A percentile compares a stretch with the other conserved stretches of the same genome.
Conservation (phyloP, 768 basidiomycete species). For the Pleurotus citrinopileatus region DNA sequence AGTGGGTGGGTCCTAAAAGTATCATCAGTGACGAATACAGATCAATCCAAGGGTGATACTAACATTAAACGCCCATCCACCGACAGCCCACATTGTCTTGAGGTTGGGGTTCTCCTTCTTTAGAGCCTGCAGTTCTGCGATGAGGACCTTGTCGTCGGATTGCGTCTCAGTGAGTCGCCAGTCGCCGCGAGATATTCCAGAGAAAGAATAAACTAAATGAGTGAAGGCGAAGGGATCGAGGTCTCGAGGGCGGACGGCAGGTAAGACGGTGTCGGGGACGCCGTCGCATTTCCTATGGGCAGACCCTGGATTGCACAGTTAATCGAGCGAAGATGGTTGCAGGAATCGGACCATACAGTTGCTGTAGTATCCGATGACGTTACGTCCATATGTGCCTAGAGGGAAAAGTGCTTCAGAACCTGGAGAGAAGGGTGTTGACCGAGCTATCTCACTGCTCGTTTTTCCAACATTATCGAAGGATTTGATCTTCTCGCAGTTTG, state of each 20-base stretch:
- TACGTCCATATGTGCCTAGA: not conserved
- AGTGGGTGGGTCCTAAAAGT: not conserved
- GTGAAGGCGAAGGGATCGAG: constrained; percentile 8
- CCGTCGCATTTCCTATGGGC: constrained; percentile 7
- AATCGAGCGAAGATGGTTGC: not conserved
- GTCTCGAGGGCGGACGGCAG: constrained; percentile 8
- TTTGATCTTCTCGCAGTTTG: not conserved
- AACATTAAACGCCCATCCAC: constrained; percentile 11
- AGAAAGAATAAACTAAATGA: constrained; percentile 9
- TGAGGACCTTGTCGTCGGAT: constrained; percentile 10
- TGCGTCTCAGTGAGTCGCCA: constrained; percentile 9
- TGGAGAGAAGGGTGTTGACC: not conserved
- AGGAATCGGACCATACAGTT: constrained; percentile 5
- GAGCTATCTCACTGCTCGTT: not conserved
- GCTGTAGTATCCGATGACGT: constrained; percentile 9
- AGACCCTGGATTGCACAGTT: not conserved
- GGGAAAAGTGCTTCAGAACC: not conserved
- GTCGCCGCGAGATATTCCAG: constrained; percentile 3
- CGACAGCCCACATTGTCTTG: not conserved
- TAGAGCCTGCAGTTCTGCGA: constrained; percentile 10
- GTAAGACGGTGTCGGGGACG: constrained; percentile 5
- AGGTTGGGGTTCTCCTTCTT: constrained; percentile 9
- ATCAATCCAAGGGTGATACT: not conserved
- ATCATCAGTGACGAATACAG: not conserved
- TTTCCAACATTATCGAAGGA: not conserved